phyloP scores from a whole-genome alignment of 257 asterid genomes.

The Solanum medicagineum region DNA sequence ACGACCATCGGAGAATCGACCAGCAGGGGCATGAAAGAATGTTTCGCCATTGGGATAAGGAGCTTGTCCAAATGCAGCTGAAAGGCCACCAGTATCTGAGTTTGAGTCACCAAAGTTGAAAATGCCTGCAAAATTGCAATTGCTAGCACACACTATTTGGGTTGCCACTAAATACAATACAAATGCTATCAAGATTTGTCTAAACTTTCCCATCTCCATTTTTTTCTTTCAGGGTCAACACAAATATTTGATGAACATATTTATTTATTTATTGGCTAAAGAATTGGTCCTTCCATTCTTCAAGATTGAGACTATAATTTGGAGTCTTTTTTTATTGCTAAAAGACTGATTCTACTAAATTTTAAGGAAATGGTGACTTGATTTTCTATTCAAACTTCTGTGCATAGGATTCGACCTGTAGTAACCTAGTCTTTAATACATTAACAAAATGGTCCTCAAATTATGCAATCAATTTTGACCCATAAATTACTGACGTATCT shows the following conservation, averaged over 20 bases:
- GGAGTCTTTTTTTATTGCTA: neutral
- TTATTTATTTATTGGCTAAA: neutral
- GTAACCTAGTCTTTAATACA: neutral
- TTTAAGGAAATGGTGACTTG: neutral
- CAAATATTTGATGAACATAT: neutral
- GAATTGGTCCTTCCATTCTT: neutral
- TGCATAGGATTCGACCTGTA: neutral
- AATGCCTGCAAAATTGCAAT: conserved; percentile 58
- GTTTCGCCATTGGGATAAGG: conserved; percentile 54
- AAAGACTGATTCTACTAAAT: neutral
- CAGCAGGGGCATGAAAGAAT: conserved; percentile 44
- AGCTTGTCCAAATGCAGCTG: conserved; percentile 65
- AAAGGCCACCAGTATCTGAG: conserved; percentile 79
- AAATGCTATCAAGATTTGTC: neutral
- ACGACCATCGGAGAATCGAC: conserved; percentile 63
- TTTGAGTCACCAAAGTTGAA: conserved; percentile 87
- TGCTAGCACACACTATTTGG: neutral
- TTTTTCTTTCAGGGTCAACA: neutral
- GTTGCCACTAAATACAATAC: neutral
- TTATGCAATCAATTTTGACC: neutral
- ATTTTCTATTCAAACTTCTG: neutral
- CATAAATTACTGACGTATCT: neutral
- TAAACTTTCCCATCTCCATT: neutral
- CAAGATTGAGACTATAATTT: neutral
- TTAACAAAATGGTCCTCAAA: neutral